Evolutionary conservation across 768 basidiomycete species (phyloP), one percentile per base, ranked within the genome.

Genomic region (Rhodocollybia butyracea): DNA sequence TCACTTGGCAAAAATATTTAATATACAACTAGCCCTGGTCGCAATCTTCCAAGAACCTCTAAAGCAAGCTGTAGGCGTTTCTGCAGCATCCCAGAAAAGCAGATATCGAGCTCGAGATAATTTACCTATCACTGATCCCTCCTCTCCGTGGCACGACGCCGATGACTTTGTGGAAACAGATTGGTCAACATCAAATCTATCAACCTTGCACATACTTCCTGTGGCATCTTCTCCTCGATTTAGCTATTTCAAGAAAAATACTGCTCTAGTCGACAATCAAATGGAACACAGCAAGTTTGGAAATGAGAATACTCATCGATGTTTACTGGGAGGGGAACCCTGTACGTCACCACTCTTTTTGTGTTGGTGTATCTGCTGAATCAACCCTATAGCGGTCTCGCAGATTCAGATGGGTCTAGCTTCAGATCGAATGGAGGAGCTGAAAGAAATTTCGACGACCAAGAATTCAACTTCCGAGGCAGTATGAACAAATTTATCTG

Each of bases 161-260:
- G 83, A 91, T 59, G 95, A 98, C 63, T 97, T 88, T 64, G 76
- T 89, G 43, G 93, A 97, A 65, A 77, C 83, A 0, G 85, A 88
- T 61, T 88, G 88, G 81, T 68, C 73, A 2, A 73, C 86, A 0
- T 64, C 73, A 6, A 75, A 63, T 8, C 64, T 74, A 46, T 89
- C 92, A 2, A 73, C 68, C 24, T 68, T 96, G 2, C 84, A 90
- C 56, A 67, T 94, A 17, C 72, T 92, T 7, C 87, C 86, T 26
- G 73, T 88, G 8, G 85, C 81, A n/a, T 79, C 80, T 8, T 92
- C 89, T 63, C 94, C 94, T 19, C 84, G 85, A 26, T 85, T 97
- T 64, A 86, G 84, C 7, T 95, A 89, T 71, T 89, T 88, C 66
- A 89, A 85, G 65, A 80, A 80, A 38, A 78, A 81, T 53, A 72